phyloP scores from a whole-genome alignment of 352 stramenopile genomes.

The Thalassiosira exigua region DNA sequence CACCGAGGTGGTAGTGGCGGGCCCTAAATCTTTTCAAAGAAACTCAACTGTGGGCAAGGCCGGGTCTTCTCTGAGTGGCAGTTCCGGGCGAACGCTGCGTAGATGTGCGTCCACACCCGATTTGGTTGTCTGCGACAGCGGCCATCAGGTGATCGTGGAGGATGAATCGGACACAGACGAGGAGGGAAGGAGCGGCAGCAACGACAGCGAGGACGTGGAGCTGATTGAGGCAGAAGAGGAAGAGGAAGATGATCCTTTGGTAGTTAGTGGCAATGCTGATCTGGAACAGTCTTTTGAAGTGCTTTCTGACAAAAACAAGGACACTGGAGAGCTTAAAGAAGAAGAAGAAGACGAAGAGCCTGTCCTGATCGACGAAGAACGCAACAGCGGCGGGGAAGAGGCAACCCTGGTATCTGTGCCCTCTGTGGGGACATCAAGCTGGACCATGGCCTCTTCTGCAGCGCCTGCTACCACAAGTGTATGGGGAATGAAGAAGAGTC shows the following conservation, averaged over 20 bases:
- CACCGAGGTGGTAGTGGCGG: no score
- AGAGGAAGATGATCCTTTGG: constrained; percentile 1
- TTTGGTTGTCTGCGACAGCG: constrained; percentile 52
- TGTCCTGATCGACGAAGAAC: constrained; percentile 37
- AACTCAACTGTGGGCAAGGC: no score
- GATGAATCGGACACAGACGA: constrained; percentile 47
- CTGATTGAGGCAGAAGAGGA: constrained; percentile 1
- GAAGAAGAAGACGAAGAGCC: constrained; percentile 22
- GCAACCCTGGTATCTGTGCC: constrained; percentile 28
- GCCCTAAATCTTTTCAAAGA: no score
- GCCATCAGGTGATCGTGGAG: constrained; percentile 46
- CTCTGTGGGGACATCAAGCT: constrained; percentile 45
- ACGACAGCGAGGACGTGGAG: background rate
- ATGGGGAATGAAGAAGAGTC: constrained; percentile 41
- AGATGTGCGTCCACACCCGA: constrained; percentile 61
- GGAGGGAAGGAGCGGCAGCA: background rate
- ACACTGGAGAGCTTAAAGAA: constrained; percentile 24
- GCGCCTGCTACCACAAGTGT: constrained; percentile 2
- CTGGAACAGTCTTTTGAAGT: constrained; percentile 26
- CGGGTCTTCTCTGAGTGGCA: no score
- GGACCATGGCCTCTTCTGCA: constrained; percentile 31
- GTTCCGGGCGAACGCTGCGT: constrained; percentile 14
- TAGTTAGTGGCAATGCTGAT: constrained; percentile 25
- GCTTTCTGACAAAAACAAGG: constrained; percentile 13
- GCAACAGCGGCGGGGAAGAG: constrained; percentile 5